Evolutionary conservation across 352 stramenopile species (phyloP).

Genomic region (Globisporangium alternatum): DNA sequence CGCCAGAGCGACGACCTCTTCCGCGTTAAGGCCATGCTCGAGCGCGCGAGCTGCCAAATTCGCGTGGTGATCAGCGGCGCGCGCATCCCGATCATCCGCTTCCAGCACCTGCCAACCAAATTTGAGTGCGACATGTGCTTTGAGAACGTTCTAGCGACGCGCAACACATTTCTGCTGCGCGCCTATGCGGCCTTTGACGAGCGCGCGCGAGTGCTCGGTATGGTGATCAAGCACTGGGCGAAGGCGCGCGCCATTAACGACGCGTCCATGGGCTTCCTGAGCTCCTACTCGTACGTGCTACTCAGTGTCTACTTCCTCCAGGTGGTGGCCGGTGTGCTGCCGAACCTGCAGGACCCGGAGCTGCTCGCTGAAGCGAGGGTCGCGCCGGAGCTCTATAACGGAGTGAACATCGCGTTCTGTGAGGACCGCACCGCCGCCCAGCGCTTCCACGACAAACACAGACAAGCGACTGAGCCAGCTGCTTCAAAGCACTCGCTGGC

Average conservation of each 20-base stretch:
- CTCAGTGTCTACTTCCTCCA: constrained; percentile 97
- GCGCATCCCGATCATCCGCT: constrained; percentile 81
- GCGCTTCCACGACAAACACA: constrained; percentile 33
- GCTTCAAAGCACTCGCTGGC: constrained; percentile 31
- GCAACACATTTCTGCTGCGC: constrained; percentile 80
- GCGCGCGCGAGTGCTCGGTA: constrained; percentile 84
- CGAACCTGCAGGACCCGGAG: constrained; percentile 90
- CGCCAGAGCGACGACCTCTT: constrained; percentile 50
- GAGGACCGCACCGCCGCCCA: constrained; percentile 33
- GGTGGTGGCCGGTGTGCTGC: constrained; percentile 77
- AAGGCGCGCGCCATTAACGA: constrained; percentile 97
- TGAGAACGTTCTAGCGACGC: constrained; percentile 73
- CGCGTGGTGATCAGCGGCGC: constrained; percentile 63
- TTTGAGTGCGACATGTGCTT: constrained; percentile 85
- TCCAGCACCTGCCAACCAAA: constrained; percentile 46
- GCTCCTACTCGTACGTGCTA: constrained; percentile 98
- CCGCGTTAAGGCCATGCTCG: constrained; percentile 38
- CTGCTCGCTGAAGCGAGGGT: constrained; percentile 45
- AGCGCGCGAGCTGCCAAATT: constrained; percentile 54
- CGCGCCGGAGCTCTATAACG: constrained; percentile 35
- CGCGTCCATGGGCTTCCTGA: constrained; percentile 93
- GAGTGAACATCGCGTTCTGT: constrained; percentile 77
- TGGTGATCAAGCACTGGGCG: constrained; percentile 98
- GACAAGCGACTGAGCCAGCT: neutral
- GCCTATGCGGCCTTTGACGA: constrained; percentile 76